Evolutionary conservation across 2,329 filamentous ascomycete genomes (phyloP).

Genomic region (Ophiostoma angusticollis): DNA sequence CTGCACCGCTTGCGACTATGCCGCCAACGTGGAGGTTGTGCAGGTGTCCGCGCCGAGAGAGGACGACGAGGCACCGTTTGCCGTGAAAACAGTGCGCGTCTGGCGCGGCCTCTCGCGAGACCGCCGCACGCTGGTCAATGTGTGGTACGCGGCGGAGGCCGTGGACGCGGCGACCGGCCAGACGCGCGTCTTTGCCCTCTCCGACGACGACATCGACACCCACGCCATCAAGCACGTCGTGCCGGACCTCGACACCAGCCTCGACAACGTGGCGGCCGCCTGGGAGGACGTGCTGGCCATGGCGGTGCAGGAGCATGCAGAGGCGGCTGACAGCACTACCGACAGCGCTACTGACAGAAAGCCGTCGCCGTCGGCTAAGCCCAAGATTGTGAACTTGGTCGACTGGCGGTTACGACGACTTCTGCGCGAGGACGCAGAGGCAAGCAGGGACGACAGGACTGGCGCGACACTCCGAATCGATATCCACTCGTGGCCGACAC

Average conservation of each 20-base stretch:
- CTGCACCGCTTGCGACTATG: slow-evolving; percentile 61
- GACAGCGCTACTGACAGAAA: too few relatives aligned
- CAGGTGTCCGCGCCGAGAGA: slow-evolving; percentile 10
- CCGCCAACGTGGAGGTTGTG: slow-evolving; percentile 81
- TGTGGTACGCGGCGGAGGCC: slow-evolving; percentile 43
- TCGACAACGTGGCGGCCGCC: slow-evolving; percentile 44
- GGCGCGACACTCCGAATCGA: neutral
- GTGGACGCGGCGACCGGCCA: slow-evolving; percentile 7
- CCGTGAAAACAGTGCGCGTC: slow-evolving; percentile 19
- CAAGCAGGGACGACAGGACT: too few relatives aligned
- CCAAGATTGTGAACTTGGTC: slow-evolving; percentile 24
- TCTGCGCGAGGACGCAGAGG: neutral
- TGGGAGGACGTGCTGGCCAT: slow-evolving; percentile 29
- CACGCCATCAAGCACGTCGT: slow-evolving; percentile 53
- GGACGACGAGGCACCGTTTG: neutral
- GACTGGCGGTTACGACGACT: slow-evolving; percentile 22
- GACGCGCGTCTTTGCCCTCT: slow-evolving; percentile 14
- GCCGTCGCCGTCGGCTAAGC: neutral
- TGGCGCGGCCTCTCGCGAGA: slow-evolving; percentile 59
- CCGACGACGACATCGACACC: slow-evolving; percentile 29
- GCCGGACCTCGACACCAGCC: slow-evolving; percentile 54
- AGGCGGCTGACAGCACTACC: slow-evolving; percentile 16
- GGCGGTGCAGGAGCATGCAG: slow-evolving; percentile 16
- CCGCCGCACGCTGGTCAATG: slow-evolving; percentile 52
- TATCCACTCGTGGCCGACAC: slow-evolving; percentile 7